These are phyloP conservation scores for Sorghum bicolor DNA, from an alignment of 176 grass and related monocot genomes.

Conservation along the genomic window DNA sequence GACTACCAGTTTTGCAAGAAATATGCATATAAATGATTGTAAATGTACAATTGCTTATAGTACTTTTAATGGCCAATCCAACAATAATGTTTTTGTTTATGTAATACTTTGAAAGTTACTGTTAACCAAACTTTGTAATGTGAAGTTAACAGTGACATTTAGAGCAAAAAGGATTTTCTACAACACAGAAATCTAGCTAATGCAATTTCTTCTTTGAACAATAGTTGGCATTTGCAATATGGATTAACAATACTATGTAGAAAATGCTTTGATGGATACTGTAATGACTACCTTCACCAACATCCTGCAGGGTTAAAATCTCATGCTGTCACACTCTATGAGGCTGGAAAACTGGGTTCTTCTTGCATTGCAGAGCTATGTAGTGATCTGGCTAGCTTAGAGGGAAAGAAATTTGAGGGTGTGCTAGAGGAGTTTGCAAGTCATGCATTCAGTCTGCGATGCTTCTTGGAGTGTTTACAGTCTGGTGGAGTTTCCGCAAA, in stretches of 20 bases:
- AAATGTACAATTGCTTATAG: not conserved
- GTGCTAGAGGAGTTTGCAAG: slow-evolving; percentile 95
- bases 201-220: slow-evolving; percentile 13
- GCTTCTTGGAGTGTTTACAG: slow-evolving; percentile 80
- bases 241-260: slow-evolving; percentile 10
- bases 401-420: slow-evolving; percentile 94
- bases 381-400: slow-evolving; percentile 87
- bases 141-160: not conserved
- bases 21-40: not conserved
- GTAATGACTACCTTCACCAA: slow-evolving; percentile 21
- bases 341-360: slow-evolving; percentile 95
- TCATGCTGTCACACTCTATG: slow-evolving; percentile 96
- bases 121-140: not conserved
- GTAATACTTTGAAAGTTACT: not conserved
- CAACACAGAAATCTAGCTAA: not conserved
- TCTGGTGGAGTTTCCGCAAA: slow-evolving; percentile 62
- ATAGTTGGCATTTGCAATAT: not conserved
- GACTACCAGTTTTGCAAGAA: not conserved
- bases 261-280: slow-evolving; percentile 1
- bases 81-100: not conserved
- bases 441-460: slow-evolving; percentile 93
- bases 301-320: slow-evolving; percentile 84
- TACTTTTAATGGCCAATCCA: not conserved
- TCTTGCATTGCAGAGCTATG: slow-evolving; percentile 87
- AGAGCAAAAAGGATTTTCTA: not conserved